Evolutionary conservation across 257 asterid species (phyloP).

Genomic region (Jacaranda mimosifolia): DNA sequence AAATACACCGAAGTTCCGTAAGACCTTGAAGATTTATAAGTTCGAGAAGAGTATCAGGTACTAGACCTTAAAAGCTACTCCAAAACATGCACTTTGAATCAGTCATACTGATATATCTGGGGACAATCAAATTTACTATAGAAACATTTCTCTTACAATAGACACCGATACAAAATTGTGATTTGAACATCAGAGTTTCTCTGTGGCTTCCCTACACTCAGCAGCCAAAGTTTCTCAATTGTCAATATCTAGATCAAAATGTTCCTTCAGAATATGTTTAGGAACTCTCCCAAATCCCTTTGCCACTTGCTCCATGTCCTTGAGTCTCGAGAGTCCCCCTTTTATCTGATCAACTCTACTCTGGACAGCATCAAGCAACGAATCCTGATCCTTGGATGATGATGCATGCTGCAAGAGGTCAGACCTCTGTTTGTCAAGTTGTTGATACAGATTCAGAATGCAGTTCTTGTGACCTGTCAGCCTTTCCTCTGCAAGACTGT

Average conservation of each 20-base stretch:
- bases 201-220: slow-evolving; percentile 12
- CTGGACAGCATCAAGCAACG: slow-evolving; percentile 48
- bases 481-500: slow-evolving; percentile 61
- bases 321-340: slow-evolving; percentile 54
- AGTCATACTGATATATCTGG: not conserved
- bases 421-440: slow-evolving; percentile 61
- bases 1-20: too few species aligned
- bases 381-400: slow-evolving; percentile 42
- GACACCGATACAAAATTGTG: slow-evolving; percentile 35
- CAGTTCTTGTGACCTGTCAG: slow-evolving; percentile 59
- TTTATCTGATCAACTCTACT: slow-evolving; percentile 56
- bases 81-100: not conserved
- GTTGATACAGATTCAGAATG: slow-evolving; percentile 58
- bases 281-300: slow-evolving; percentile 80
- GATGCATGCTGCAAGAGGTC: slow-evolving; percentile 47
- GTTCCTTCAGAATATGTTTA: slow-evolving; percentile 58
- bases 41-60: not conserved
- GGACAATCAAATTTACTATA: not conserved
- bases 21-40: too few species aligned
- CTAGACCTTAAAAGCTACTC: not conserved
- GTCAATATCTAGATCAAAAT: slow-evolving; percentile 54
- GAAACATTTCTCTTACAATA: slow-evolving; percentile 18
- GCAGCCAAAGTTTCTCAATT: slow-evolving; percentile 31
- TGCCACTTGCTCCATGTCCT: slow-evolving; percentile 67
- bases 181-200: slow-evolving; percentile 19